Conservation (phyloP, 495 filamentous ascomycete species). For the Aspergillus egyptiacus region DNA sequence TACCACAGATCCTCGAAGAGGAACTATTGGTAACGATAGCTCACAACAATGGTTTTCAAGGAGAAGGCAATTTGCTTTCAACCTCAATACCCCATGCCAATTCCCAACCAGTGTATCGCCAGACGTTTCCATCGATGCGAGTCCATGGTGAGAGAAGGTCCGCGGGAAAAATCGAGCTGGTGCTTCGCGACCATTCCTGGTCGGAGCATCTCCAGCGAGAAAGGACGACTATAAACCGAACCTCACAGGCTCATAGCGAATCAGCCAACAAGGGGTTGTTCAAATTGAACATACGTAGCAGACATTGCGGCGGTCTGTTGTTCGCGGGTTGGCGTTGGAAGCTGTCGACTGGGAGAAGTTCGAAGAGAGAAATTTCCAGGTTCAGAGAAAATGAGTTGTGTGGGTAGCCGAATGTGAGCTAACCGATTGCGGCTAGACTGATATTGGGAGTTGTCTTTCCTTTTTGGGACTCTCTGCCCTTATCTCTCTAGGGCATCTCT, state of each 20-base stretch:
- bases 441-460: not conserved
- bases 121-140: slow-evolving; percentile 30
- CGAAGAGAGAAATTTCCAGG: slow-evolving; percentile 21
- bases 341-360: slow-evolving; percentile 35
- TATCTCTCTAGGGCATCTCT: slow-evolving; percentile 24
- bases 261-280: slow-evolving; percentile 34
- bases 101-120: slow-evolving; percentile 41
- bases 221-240: slow-evolving; percentile 65
- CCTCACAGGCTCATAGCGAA: slow-evolving; percentile 46
- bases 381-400: slow-evolving; percentile 32
- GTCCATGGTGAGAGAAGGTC: slow-evolving; percentile 35
- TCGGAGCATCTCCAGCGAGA: slow-evolving; percentile 63
- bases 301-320: slow-evolving; percentile 43
- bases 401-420: slow-evolving; percentile 22
- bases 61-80: slow-evolving; percentile 65
- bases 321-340: slow-evolving; percentile 39
- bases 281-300: slow-evolving; percentile 58
- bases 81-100: slow-evolving; percentile 70
- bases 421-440: slow-evolving; percentile 16
- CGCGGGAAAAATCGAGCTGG: slow-evolving; percentile 78
- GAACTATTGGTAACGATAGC: slow-evolving; percentile 32
- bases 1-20: slow-evolving; percentile 16
- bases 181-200: slow-evolving; percentile 41
- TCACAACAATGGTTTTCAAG: slow-evolving; percentile 73
- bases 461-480: slow-evolving; percentile 17